Evolutionary conservation across 176 grass and related monocot species (phyloP), one percentile per base, ranked within the genome.

Genomic region (Rhynchospora tenuis): DNA sequence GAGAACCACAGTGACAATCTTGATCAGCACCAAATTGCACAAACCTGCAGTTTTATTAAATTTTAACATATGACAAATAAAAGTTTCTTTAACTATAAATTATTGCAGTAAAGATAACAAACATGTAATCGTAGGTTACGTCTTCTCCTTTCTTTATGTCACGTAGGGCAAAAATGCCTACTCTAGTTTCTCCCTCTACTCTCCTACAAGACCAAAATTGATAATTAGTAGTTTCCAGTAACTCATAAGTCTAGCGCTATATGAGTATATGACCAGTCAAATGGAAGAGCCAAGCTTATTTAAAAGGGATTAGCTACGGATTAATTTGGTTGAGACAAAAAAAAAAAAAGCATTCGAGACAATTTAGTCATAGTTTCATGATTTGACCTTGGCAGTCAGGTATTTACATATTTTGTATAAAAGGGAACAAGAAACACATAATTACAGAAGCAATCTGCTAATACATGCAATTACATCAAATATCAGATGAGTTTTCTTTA

Each of bases 71-170:
- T 89, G 23, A 10, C 54, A 77, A 85, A 63, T 4, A 63, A 22
- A 42, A 83, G 23, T 59, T 61, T 58, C 78, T 74, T 71, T 48
- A 87, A 45, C 64, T 84, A 78, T 55, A 45, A 58, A 78, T 66
- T 72, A 65, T 64, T 60, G 31, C 51, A 60, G 15, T 8, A 79
- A 55, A 86, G 73, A 86, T 84, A 84, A 86, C 88, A 88, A 88
- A 98, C 96, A 94, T 93, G 73, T 95, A 98, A 85, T 98, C 95
- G 85, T 95, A 98, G 60, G 92, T 93, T 68, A 98, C 82, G 59
- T 98, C 93, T 79, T 98, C 92, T 69, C 91, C 96, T 81, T 45
- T 86, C 83, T 90, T 84, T 91, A 98, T 98, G 87, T 95, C 69
- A 79, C 86, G 84, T 80, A 93, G 86, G 20, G 93, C 86, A 80